Base-by-base conservation (phyloP, 257 asterid genomes). In the Rhazya stricta region DNA sequence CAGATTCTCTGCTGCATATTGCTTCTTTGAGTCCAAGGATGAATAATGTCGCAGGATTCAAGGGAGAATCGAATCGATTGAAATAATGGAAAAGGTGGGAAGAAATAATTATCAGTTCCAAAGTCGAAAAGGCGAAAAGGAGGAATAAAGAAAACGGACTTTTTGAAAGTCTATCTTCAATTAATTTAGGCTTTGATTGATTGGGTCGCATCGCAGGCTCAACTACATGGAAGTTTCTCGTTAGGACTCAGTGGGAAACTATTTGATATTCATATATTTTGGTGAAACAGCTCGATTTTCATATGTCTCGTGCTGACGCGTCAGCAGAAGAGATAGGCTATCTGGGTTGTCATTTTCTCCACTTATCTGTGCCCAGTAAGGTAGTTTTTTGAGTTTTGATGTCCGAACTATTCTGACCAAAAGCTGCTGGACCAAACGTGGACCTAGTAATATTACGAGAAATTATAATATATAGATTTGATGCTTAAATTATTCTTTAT, bases 1-100 rank as follows among this genome's bases (percentile, higher is more conserved):
- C 27, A 29, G 74, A 79, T 73, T 79, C 79, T 74, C 25, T 18
- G 71, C 45, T 45, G 72, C 66, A 58, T 50, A 23, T 51, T 79
- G 43, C 12, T 53, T 66, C 9, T 67, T 19, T 29, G 27, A 23
- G 37, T 60, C 25, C 53, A 30, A 36, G 69, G 37, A 30, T 9
- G 56, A 6, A 42, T 9, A 3, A 8, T 18, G 18, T 7, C 29
- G 70, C 23, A 41, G 71, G 56, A 48, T 21, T 45, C 62, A 1
- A 45, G 27, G 66, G 27, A n/a, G 54, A 29, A 69, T 45, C 25
- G 41, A 69, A 76, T 63, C 77, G 41, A 29, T 77, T 77, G 74
- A 72, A 67, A 70, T 43, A 57, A 76, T 76, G 25, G 73, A 63
- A 50, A 66, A 51, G 5, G 23, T 65, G 50, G 67, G 58, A 54